These are phyloP conservation scores for Xerocomus amazonicus DNA, from an alignment of 1,284 basidiomycete genomes.

Conservation along the genomic window DNA sequence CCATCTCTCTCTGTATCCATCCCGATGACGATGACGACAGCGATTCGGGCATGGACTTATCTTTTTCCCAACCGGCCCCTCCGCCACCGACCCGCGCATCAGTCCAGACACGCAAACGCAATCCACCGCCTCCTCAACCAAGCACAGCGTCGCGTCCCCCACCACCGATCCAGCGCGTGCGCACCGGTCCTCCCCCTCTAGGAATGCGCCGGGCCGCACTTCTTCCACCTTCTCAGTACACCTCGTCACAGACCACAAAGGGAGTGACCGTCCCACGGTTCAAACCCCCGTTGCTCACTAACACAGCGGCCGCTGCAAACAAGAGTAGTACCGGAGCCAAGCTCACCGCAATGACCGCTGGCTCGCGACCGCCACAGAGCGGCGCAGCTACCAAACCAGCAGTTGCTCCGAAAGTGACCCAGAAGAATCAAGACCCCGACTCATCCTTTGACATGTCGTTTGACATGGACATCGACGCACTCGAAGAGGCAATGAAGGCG, in stretches of 20 bases:
- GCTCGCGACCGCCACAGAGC: background rate
- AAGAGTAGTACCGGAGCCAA: conserved; percentile 8
- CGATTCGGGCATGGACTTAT: background rate
- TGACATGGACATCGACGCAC: conserved; percentile 25
- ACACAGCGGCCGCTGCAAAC: background rate
- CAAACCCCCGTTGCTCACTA: conserved; percentile 29
- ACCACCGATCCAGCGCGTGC: conserved; percentile 13
- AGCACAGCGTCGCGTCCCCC: background rate
- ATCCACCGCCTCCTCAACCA: conserved; percentile 3
- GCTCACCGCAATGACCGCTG: background rate
- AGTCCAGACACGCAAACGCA: background rate
- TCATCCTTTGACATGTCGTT: conserved; percentile 34
- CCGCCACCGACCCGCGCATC: background rate
- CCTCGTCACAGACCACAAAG: conserved; percentile 22
- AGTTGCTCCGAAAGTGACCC: background rate
- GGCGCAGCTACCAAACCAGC: background rate
- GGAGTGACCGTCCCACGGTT: conserved; percentile 20
- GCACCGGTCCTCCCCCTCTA: conserved; percentile 23
- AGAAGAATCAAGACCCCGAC: conserved; percentile 18
- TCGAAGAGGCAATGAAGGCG: conserved; percentile 32
- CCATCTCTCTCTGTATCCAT: conserved; percentile 10
- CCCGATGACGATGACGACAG: conserved; percentile 10
- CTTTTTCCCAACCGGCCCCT: conserved; percentile 6
- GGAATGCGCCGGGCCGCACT: conserved; percentile 29
- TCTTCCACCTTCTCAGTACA: conserved; percentile 20